Evolutionary conservation across 2,329 filamentous ascomycete genomes (phyloP).

Genomic region (Apiospora malaysiana): DNA sequence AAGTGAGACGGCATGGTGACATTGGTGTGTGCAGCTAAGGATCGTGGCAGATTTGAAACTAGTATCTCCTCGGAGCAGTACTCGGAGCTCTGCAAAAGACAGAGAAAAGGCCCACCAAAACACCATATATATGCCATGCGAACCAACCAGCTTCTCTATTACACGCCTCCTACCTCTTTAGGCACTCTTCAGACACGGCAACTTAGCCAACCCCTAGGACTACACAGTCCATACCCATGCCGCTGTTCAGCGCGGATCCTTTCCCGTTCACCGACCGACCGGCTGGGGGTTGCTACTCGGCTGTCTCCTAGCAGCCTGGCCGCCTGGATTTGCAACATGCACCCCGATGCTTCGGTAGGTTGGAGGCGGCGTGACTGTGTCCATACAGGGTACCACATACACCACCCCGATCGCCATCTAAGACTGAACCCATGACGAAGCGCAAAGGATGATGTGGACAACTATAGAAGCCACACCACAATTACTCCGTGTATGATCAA

Average conservation of each 20-base stretch:
- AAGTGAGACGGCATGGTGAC: conserved; percentile 17
- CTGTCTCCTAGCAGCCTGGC: background rate
- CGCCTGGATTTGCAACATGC: background rate
- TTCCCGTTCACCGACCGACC: conserved; percentile 16
- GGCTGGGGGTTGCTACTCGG: conserved; percentile 4
- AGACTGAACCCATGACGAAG: background rate
- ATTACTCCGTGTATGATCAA: background rate
- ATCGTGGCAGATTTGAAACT: conserved; percentile 16
- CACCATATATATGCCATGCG: background rate
- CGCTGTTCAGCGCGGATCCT: background rate
- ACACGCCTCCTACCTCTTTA: background rate
- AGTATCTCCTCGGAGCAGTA: conserved; percentile 11
- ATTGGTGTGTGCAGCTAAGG: background rate
- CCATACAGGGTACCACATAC: background rate
- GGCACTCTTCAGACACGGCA: background rate
- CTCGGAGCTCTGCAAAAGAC: conserved; percentile 3
- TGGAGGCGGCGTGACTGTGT: background rate
- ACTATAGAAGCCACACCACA: background rate
- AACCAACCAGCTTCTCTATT: background rate
- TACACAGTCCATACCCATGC: background rate
- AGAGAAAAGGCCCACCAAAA: background rate
- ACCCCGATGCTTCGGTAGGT: background rate
- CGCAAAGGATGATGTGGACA: background rate
- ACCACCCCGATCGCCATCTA: background rate
- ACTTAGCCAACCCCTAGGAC: background rate